Conservation (phyloP, 2,329 filamentous ascomycete genomes). For the Hymenoscyphus occultus region DNA sequence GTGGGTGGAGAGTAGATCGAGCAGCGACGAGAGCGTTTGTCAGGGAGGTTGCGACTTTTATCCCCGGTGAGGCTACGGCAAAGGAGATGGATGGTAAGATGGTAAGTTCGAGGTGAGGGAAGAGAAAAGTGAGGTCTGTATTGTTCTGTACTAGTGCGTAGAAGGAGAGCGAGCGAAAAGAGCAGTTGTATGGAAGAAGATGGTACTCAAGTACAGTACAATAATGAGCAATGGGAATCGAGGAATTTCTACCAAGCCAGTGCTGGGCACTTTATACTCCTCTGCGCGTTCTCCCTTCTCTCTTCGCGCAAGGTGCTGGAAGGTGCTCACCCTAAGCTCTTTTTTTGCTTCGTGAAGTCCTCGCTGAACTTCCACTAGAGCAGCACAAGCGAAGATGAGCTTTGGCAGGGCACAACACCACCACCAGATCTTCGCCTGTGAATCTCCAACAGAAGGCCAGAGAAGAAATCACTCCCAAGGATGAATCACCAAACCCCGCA, state of each 20-base stretch:
- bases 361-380: background rate
- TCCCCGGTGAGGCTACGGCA: background rate
- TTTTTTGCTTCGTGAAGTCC: background rate
- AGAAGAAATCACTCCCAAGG: constrained; percentile 8
- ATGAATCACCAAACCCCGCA: constrained; percentile 20
- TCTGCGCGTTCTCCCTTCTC: constrained; percentile 10
- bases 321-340: constrained; percentile 14
- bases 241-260: background rate
- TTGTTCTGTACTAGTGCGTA: background rate
- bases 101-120: background rate
- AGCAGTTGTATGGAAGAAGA: background rate
- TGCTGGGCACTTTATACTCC: background rate
- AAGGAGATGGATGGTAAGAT: too few relatives aligned
- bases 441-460: constrained; percentile 1
- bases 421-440: constrained; percentile 24
- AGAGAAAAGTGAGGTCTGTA: background rate
- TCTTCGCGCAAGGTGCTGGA: constrained; percentile 9
- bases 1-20: background rate
- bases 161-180: background rate
- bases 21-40: background rate
- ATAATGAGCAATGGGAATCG: background rate
- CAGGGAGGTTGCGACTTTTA: background rate
- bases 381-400: constrained; percentile 22
- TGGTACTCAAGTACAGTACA: too few relatives aligned
- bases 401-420: constrained; percentile 22